Conservation (phyloP, 2,329 filamentous ascomycete genomes). For the Grosmannia huntii region DNA sequence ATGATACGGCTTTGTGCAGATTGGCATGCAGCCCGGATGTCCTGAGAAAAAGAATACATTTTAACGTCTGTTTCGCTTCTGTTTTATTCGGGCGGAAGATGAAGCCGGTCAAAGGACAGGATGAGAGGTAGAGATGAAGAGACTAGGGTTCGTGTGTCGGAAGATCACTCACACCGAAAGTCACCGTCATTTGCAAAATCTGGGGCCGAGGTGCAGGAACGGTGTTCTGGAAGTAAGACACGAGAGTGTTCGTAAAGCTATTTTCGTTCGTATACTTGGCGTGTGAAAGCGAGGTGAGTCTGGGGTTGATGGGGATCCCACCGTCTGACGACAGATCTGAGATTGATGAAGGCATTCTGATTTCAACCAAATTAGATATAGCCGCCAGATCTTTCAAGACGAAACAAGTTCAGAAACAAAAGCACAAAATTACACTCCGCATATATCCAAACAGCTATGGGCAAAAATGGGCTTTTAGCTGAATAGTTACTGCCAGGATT, state of each 20-base stretch:
- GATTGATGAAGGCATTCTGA: not conserved
- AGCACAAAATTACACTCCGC: not conserved
- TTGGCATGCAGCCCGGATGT: conserved; percentile 10
- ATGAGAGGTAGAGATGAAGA: not conserved
- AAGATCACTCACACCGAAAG: not conserved
- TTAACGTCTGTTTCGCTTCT: too few species aligned
- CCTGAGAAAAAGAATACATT: not conserved
- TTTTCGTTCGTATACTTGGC: not conserved
- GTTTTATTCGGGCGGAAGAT: not conserved
- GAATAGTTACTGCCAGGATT: not conserved
- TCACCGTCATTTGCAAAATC: not conserved
- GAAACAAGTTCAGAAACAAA: not conserved
- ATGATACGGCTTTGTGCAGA: conserved; percentile 12
- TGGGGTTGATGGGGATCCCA: not conserved
- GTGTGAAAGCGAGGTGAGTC: not conserved
- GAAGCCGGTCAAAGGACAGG: not conserved
- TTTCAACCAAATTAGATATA: not conserved
- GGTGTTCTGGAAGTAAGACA: not conserved
- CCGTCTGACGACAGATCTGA: not conserved
- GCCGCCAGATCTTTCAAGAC: not conserved
- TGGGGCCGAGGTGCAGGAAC: not conserved
- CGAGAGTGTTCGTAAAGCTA: not conserved
- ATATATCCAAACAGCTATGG: not conserved
- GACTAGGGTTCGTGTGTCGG: not conserved
- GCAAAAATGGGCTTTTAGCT: not conserved